These are phyloP conservation scores for Neurospora sp. DNA, from an alignment of 495 filamentous ascomycete species.

Conservation along the genomic window DNA sequence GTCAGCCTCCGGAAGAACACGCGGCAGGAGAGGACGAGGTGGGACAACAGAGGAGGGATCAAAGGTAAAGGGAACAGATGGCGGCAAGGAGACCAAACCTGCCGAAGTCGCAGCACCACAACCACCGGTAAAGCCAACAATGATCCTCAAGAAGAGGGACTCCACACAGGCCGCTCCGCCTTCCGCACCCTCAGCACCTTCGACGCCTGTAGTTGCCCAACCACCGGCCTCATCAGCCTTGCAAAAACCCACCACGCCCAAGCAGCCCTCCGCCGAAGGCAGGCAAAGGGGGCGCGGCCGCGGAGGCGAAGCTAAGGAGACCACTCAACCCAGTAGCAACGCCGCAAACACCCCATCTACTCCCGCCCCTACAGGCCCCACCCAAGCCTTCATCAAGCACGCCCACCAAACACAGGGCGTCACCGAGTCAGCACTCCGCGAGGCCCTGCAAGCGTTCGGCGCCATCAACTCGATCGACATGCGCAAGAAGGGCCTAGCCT, in stretches of 20 bases:
- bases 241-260: constrained; percentile 16
- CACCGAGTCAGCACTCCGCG: constrained; percentile 64
- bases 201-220: constrained; percentile 5
- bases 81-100: constrained; percentile 10
- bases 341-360: constrained; percentile 14
- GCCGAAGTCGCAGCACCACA: constrained; percentile 7
- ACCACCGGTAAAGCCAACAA: constrained; percentile 17
- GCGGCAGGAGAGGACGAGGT: constrained; percentile 17
- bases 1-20: constrained; percentile 16
- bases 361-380: constrained; percentile 44
- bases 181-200: constrained; percentile 19
- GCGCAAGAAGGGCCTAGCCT: constrained; percentile 85
- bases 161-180: constrained; percentile 13
- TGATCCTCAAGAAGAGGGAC: constrained; percentile 34
- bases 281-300: constrained; percentile 12
- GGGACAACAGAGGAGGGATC: constrained; percentile 11
- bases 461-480: constrained; percentile 70
- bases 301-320: constrained; percentile 3
- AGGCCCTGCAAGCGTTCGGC: constrained; percentile 62
- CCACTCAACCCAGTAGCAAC: constrained; percentile 11
- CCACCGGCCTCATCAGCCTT: constrained; percentile 12
- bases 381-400: constrained; percentile 86
- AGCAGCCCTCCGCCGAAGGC: constrained; percentile 18
- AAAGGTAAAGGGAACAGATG: constrained; percentile 14
- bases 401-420: constrained; percentile 87